phyloP scores from a whole-genome alignment of 1,284 basidiomycete species.

The Sutorius eximius region DNA sequence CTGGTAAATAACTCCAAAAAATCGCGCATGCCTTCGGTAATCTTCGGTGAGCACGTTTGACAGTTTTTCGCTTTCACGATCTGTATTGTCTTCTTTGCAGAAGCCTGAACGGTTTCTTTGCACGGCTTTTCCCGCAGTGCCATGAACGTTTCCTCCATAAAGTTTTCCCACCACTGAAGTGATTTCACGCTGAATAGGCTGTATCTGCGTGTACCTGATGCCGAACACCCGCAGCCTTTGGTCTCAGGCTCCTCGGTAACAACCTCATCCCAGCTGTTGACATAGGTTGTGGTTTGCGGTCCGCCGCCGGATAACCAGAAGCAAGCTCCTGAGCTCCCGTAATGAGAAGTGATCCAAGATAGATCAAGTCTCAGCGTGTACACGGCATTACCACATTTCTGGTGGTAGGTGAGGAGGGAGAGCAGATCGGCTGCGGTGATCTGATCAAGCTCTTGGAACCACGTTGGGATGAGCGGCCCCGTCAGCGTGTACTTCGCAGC shows the following conservation, averaged over 20 bases:
- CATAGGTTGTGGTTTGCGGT: too few relatives aligned
- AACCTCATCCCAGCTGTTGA: too few relatives aligned
- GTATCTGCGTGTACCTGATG: background rate
- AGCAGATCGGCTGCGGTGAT: slow-evolving; percentile 21
- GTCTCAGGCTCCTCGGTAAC: too few relatives aligned
- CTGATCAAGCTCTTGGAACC: slow-evolving; percentile 18
- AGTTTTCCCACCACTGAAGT: slow-evolving; percentile 16
- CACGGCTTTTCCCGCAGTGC: slow-evolving; percentile 16
- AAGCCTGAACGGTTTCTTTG: background rate
- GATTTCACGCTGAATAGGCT: background rate
- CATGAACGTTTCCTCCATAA: slow-evolving; percentile 8
- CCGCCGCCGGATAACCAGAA: slow-evolving; percentile 2
- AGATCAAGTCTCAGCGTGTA: slow-evolving; percentile 2
- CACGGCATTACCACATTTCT: slow-evolving; percentile 13
- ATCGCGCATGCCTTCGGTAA: too few relatives aligned
- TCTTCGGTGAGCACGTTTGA: too few relatives aligned
- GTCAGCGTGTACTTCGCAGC: slow-evolving; percentile 22
- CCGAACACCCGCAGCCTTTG: background rate
- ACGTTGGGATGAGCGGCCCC: slow-evolving; percentile 16
- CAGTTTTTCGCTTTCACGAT: too few relatives aligned
- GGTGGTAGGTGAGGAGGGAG: slow-evolving; percentile 21
- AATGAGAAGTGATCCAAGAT: slow-evolving; percentile 7
- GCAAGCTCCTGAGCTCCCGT: background rate
- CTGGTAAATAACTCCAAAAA: too few relatives aligned
- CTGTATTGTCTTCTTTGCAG: too few relatives aligned